phyloP scores from a whole-genome alignment of 2,329 filamentous ascomycete species.

The Penicillium sp. region DNA sequence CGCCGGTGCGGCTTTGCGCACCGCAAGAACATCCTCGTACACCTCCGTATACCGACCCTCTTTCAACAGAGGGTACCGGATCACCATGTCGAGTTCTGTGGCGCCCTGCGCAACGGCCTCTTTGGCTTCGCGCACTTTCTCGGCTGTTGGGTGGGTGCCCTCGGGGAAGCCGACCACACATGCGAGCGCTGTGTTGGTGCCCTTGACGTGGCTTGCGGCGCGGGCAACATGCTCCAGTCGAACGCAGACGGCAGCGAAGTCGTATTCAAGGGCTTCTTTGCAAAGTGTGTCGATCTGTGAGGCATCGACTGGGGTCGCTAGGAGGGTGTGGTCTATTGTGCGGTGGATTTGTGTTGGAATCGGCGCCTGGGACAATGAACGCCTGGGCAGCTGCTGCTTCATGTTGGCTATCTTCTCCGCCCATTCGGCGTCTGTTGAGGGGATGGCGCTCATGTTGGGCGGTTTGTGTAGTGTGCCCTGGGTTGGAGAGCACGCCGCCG shows the following conservation, averaged over 20 bases:
- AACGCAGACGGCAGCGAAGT: conserved; percentile 55
- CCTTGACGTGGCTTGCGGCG: conserved; percentile 48
- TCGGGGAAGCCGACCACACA: conserved; percentile 62
- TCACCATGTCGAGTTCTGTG: conserved; percentile 58
- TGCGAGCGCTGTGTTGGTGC: conserved; percentile 50
- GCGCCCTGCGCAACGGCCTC: conserved; percentile 52
- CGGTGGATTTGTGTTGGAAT: conserved; percentile 30
- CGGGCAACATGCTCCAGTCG: conserved; percentile 53
- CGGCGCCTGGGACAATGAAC: conserved; percentile 23
- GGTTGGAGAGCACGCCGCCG: background rate
- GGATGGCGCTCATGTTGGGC: conserved; percentile 26
- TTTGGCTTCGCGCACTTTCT: conserved; percentile 53
- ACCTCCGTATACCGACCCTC: conserved; percentile 48
- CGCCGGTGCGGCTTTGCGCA: conserved; percentile 48
- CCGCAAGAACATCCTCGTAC: conserved; percentile 53
- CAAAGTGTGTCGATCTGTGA: conserved; percentile 55
- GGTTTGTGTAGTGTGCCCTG: background rate
- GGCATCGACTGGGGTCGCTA: conserved; percentile 43
- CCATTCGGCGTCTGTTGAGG: conserved; percentile 36
- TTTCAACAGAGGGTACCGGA: conserved; percentile 53
- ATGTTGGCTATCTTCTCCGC: conserved; percentile 27
- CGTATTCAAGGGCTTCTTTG: conserved; percentile 50
- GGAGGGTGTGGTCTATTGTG: conserved; percentile 45
- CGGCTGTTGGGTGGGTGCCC: conserved; percentile 52
- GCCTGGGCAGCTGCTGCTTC: conserved; percentile 26